Conservation (phyloP, 108 stramenopile genomes). For the Nannochloropsis gaditana region DNA sequence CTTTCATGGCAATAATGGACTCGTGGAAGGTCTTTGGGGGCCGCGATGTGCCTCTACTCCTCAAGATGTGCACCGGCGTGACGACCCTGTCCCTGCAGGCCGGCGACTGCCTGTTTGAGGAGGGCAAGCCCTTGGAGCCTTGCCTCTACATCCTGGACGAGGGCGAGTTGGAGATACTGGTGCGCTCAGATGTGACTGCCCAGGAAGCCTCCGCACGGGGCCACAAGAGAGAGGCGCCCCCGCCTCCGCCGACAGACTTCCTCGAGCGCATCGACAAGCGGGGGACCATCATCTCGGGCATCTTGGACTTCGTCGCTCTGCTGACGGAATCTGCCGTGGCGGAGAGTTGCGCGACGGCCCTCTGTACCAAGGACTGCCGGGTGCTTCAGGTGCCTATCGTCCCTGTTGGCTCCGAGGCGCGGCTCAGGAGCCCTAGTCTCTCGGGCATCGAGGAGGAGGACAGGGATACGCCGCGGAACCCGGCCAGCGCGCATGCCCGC, state of each 20-base stretch:
- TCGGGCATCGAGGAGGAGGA: background rate
- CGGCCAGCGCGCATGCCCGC: background rate
- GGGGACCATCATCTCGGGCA: background rate
- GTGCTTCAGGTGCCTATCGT: background rate
- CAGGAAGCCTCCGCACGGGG: background rate
- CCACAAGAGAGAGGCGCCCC: background rate
- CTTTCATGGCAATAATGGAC: slow-evolving; percentile 5
- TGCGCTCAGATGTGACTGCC: background rate
- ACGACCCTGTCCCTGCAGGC: background rate
- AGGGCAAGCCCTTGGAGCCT: slow-evolving; percentile 8
- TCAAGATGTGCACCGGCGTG: slow-evolving; percentile 1
- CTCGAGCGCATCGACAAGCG: slow-evolving; percentile 5
- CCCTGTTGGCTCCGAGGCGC: background rate
- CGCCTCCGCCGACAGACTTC: background rate
- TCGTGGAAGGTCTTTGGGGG: slow-evolving; percentile 14
- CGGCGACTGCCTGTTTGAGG: background rate
- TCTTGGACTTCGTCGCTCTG: background rate
- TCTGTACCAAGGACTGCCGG: slow-evolving; percentile 3
- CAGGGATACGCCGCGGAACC: background rate
- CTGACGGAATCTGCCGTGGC: background rate
- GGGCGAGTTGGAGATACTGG: background rate
- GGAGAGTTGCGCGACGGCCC: slow-evolving; percentile 14
- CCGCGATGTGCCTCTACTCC: background rate
- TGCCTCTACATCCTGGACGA: background rate
- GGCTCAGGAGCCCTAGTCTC: background rate